Evolutionary conservation across 169 alveolate genomes (phyloP).

Genomic region (Theileria luwenshuni): DNA sequence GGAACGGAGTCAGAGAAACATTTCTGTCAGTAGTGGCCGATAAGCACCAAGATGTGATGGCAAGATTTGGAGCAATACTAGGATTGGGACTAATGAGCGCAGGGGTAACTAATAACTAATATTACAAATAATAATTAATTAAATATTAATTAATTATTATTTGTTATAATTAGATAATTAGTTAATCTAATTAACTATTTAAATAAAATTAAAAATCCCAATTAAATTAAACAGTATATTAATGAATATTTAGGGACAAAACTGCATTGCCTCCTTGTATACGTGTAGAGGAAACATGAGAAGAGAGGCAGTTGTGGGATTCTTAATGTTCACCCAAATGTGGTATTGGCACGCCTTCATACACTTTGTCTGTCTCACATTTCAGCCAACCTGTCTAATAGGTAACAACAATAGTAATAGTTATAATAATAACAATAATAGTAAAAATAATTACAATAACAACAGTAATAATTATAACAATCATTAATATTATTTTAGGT

Average conservation of each 20-base stretch:
- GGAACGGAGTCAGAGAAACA: constrained; percentile 80
- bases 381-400: constrained; percentile 90
- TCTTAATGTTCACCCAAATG: constrained; percentile 90
- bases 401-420: no score
- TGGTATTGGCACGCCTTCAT: constrained; percentile 98
- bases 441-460: no score
- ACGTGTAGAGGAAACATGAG: constrained; percentile 72
- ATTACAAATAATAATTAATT: no score
- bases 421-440: no score
- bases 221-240: no score
- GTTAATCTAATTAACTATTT: not conserved
- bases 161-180: no score
- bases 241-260: constrained; percentile 30
- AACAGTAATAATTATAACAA: no score
- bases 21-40: constrained; percentile 86
- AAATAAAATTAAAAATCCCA: not conserved
- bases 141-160: not conserved
- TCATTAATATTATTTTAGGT: constrained; percentile 60
- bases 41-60: constrained; percentile 93
- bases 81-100: constrained; percentile 93
- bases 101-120: constrained; percentile 93
- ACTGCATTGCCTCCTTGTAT: constrained; percentile 68
- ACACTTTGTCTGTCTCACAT: constrained; percentile 88
- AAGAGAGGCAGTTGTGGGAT: constrained; percentile 93
- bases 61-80: constrained; percentile 94